phyloP scores from a whole-genome alignment of 176 grass and related monocot genomes.

The Phragmites australis region DNA sequence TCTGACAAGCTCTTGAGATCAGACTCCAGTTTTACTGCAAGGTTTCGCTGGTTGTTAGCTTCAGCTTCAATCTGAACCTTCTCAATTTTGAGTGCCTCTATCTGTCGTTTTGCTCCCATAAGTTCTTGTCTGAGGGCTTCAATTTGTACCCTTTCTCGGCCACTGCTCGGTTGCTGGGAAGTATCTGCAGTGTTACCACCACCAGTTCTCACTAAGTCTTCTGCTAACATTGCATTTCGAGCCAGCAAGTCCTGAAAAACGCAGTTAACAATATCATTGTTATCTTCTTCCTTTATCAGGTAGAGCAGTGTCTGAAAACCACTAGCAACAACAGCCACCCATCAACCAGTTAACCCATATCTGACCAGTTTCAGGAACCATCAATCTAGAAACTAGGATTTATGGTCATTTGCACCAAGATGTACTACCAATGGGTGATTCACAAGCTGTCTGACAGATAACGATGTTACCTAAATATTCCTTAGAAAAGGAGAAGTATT shows the following conservation, averaged over 20 bases:
- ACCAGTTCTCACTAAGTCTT: slow-evolving; percentile 80
- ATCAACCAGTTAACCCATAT: not conserved
- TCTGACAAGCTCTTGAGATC: slow-evolving; percentile 94
- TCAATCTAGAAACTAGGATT: not conserved
- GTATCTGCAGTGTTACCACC: slow-evolving; percentile 50
- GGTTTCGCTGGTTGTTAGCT: slow-evolving; percentile 64
- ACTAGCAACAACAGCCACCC: slow-evolving; percentile 10
- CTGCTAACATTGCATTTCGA: slow-evolving; percentile 84
- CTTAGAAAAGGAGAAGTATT: slow-evolving; percentile 19
- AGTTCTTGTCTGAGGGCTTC: slow-evolving; percentile 92
- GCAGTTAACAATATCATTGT: slow-evolving; percentile 26
- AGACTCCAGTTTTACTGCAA: slow-evolving; percentile 81
- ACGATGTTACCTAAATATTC: slow-evolving; percentile 46
- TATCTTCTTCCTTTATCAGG: slow-evolving; percentile 29
- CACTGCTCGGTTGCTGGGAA: slow-evolving; percentile 57
- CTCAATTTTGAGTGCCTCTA: slow-evolving; percentile 68
- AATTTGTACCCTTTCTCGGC: slow-evolving; percentile 73
- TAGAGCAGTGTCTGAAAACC: slow-evolving; percentile 9
- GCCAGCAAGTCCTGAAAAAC: slow-evolving; percentile 76
- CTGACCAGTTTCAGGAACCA: not conserved
- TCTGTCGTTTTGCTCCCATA: slow-evolving; percentile 49
- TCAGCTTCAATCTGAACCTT: slow-evolving; percentile 76
- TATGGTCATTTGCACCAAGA: not conserved
- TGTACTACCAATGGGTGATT: not conserved
- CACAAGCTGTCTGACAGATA: not conserved